Conservation (phyloP, 2,329 filamentous ascomycete genomes). For the Dothistroma pini region DNA sequence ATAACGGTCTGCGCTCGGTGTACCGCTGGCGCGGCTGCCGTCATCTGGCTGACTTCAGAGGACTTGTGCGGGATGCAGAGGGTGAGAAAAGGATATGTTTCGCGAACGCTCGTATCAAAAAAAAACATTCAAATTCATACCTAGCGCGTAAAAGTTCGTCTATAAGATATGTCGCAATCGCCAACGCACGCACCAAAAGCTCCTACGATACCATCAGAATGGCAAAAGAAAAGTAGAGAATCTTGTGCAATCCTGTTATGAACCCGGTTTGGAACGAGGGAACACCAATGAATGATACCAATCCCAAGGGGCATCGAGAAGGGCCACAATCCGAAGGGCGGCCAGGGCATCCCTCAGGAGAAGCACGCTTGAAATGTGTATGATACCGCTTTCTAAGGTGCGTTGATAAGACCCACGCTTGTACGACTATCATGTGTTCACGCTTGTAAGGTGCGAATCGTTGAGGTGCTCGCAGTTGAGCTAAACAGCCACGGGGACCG, state of each 20-base stretch:
- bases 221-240: neutral
- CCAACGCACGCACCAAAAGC: neutral
- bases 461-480: neutral
- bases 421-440: neutral
- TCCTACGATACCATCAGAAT: neutral
- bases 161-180: neutral
- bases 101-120: neutral
- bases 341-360: neutral
- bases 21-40: neutral
- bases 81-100: neutral
- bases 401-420: neutral
- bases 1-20: neutral
- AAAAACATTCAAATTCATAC: neutral
- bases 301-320: neutral
- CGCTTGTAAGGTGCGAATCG: neutral
- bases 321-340: neutral
- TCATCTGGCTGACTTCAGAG: neutral
- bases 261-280: neutral
- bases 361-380: neutral
- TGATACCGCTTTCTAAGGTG: neutral
- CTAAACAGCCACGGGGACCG: neutral
- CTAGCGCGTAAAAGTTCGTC: neutral
- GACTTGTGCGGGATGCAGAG: neutral
- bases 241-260: neutral
- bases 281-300: neutral